These are phyloP conservation scores for Nyssa sinensis DNA, from an alignment of 148 eudicot genomes.

Conservation along the genomic window DNA sequence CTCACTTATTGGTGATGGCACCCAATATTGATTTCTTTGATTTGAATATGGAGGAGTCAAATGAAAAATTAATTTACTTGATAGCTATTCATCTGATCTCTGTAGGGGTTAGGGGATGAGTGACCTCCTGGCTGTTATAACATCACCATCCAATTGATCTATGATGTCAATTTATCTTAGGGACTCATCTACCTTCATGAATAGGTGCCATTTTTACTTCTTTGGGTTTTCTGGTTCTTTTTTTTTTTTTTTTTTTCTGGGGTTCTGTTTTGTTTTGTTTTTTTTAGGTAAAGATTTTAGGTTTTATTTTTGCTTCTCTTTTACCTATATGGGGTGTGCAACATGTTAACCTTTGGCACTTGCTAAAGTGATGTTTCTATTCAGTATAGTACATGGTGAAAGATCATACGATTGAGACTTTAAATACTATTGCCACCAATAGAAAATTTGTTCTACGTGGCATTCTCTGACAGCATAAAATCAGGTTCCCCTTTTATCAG, in stretches of 20 bases:
- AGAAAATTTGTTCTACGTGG: not conserved
- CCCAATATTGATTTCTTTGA: not conserved
- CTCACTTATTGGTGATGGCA: not conserved
- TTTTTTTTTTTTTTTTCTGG: not conserved
- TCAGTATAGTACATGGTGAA: not conserved
- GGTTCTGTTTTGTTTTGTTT: not conserved
- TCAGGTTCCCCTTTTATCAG: not conserved
- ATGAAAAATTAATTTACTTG: not conserved
- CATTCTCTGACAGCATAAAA: not conserved
- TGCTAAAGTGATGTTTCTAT: not conserved
- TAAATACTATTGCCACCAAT: not conserved
- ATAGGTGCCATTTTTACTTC: not conserved
- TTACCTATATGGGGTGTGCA: not conserved
- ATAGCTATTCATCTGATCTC: not conserved
- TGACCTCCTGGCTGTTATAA: not conserved
- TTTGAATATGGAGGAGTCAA: not conserved
- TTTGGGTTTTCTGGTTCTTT: not conserved
- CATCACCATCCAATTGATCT: not conserved
- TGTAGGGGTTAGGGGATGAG: not conserved
- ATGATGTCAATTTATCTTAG: slow-evolving; percentile 1
- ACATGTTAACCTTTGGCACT: not conserved
- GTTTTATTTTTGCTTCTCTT: not conserved
- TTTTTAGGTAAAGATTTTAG: too few species aligned
- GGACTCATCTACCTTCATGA: not conserved
- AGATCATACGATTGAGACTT: not conserved